These are phyloP conservation scores for Schizothecium vesticola DNA, from an alignment of 495 filamentous ascomycete genomes.

Conservation along the genomic window DNA sequence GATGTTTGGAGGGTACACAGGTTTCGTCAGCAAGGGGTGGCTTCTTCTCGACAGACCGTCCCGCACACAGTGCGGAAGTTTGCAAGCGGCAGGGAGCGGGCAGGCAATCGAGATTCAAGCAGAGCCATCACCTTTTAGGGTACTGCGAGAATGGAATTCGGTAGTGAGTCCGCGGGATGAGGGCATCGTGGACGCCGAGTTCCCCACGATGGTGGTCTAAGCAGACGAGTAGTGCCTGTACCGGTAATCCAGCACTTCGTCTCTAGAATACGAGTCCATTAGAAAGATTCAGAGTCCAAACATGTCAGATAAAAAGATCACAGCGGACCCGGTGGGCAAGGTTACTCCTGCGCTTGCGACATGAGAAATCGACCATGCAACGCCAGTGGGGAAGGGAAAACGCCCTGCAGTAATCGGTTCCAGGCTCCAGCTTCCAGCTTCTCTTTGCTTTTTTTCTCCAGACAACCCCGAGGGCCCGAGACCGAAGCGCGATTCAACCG, in stretches of 20 bases:
- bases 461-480: neutral
- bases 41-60: neutral
- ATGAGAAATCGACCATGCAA: neutral
- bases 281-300: neutral
- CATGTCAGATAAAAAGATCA: neutral
- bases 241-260: neutral
- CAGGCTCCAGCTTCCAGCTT: neutral
- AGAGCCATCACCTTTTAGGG: neutral
- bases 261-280: neutral
- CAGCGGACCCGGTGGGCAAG: neutral
- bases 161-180: neutral
- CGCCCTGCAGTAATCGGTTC: constrained; percentile 3
- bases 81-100: constrained; percentile 7
- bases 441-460: constrained; percentile 4
- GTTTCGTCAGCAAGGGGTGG: constrained; percentile 18
- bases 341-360: neutral
- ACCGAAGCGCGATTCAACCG: neutral
- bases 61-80: constrained; percentile 12
- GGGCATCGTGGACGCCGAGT: neutral
- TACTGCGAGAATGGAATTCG: constrained; percentile 10
- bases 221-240: neutral
- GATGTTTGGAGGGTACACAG: no score
- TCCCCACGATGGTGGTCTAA: neutral
- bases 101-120: constrained; percentile 10
- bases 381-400: neutral